Evolutionary conservation across 164 flowering plant genomes (phyloP).

Genomic region (Santalum album): DNA sequence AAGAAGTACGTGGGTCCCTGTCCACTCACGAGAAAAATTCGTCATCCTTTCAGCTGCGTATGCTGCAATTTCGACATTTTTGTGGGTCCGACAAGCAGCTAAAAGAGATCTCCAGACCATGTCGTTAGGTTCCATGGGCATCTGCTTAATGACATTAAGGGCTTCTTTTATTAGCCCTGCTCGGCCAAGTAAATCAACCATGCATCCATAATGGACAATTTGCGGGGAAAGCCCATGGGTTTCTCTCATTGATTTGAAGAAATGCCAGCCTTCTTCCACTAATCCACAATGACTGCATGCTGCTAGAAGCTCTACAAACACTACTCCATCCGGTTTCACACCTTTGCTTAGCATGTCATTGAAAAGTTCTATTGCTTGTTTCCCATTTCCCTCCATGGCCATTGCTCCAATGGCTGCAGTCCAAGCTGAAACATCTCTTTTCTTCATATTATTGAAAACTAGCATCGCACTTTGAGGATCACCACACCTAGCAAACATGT

Average conservation of each 20-base stretch:
- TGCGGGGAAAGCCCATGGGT: conserved; percentile 26
- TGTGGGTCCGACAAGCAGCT: conserved; percentile 39
- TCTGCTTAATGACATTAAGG: conserved; percentile 28
- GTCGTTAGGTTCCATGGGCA: conserved; percentile 49
- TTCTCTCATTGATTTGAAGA: conserved; percentile 30
- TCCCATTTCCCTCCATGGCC: conserved; percentile 44
- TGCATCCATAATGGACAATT: conserved; percentile 45
- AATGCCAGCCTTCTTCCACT: conserved; percentile 33
- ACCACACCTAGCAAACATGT: conserved; percentile 61
- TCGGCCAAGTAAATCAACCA: conserved; percentile 55
- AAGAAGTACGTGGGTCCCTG: conserved; percentile 40
- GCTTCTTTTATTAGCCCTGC: conserved; percentile 42
- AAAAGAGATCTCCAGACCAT: conserved; percentile 44
- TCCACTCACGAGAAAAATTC: conserved; percentile 21
- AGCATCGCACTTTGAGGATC: conserved; percentile 32
- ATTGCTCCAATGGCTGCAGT: conserved; percentile 43
- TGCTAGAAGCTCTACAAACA: conserved; percentile 36
- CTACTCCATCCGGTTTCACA: conserved; percentile 36
- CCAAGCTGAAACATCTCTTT: conserved; percentile 52
- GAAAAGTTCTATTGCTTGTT: conserved; percentile 33
- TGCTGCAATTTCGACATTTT: conserved; percentile 28
- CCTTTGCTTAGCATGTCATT: conserved; percentile 35
- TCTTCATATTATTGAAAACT: conserved; percentile 25
- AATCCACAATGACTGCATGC: conserved; percentile 51
- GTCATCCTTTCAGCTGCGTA: conserved; percentile 30